Conservation (phyloP, 202 grass and related monocot genomes). For the Schoenoplectus triqueter region DNA sequence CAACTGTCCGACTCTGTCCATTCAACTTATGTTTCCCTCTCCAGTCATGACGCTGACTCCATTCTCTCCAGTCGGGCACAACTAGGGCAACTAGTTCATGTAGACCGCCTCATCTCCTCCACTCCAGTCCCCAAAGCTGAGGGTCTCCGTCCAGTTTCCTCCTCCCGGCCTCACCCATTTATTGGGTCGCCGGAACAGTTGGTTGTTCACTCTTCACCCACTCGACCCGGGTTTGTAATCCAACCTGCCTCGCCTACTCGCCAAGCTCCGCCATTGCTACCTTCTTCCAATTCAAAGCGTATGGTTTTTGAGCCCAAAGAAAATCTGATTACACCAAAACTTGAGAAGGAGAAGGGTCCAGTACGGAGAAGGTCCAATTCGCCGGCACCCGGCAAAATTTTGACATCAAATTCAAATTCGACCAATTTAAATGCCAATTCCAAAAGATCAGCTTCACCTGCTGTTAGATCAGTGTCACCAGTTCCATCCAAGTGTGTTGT, state of each 20-base stretch:
- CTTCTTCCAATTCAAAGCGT: constrained; percentile 44
- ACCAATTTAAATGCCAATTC: constrained; percentile 26
- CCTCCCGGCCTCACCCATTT: constrained; percentile 55
- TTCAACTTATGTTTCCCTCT: constrained; percentile 82
- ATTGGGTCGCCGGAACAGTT: constrained; percentile 58
- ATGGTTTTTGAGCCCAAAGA: neutral
- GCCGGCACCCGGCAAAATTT: neutral
- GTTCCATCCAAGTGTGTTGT: constrained; percentile 78
- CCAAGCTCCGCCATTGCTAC: constrained; percentile 44
- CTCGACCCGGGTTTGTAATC: constrained; percentile 70
- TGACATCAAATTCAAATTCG: constrained; percentile 16
- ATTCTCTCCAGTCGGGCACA: constrained; percentile 63
- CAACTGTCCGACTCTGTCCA: constrained; percentile 84
- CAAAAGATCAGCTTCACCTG: constrained; percentile 21
- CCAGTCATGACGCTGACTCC: constrained; percentile 61
- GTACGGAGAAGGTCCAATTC: constrained; percentile 29
- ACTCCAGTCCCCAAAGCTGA: constrained; percentile 66
- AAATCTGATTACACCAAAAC: constrained; percentile 17
- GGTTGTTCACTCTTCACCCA: constrained; percentile 51
- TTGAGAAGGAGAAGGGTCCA: neutral
- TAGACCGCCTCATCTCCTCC: constrained; percentile 77
- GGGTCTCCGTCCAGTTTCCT: constrained; percentile 61
- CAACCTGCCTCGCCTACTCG: constrained; percentile 48
- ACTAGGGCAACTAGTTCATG: constrained; percentile 82
- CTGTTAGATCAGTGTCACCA: constrained; percentile 56